Percentiles rank a stretch among this genome's conserved stretches.
phyloP scores from a whole-genome alignment of 768 basidiomycete species.

The Kwoniella shandongensis region DNA sequence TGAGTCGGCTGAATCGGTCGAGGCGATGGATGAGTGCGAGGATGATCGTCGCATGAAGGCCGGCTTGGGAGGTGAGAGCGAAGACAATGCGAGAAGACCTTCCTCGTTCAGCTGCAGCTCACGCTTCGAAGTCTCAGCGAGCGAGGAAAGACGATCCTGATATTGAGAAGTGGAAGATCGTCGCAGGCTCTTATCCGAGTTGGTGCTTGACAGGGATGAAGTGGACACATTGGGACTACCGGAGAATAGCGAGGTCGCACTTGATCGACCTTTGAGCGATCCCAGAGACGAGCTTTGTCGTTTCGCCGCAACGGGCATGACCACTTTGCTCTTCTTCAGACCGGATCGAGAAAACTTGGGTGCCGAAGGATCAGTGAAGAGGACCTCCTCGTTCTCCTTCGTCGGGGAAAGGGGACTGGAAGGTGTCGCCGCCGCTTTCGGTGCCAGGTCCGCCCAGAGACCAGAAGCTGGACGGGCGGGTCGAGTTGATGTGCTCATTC shows the following conservation, averaged over 20 bases:
- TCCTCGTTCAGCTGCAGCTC: constrained; percentile 39
- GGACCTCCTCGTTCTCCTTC: background rate
- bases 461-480: constrained; percentile 12
- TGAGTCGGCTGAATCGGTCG: constrained; percentile 9
- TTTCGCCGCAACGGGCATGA: constrained; percentile 37
- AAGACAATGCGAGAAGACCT: constrained; percentile 26
- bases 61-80: constrained; percentile 35
- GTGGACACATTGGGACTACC: constrained; percentile 8
- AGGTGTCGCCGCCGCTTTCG: constrained; percentile 2
- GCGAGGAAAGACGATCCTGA: constrained; percentile 27
- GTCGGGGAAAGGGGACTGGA: constrained; percentile 17
- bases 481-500: constrained; percentile 6
- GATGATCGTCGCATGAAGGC: constrained; percentile 28
- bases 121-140: constrained; percentile 30
- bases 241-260: constrained; percentile 1
- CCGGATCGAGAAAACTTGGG: constrained; percentile 49
- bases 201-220: constrained; percentile 6
- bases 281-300: constrained; percentile 8
- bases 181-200: constrained; percentile 2
- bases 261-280: constrained; percentile 4
- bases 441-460: constrained; percentile 24
- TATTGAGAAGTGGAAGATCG: constrained; percentile 6
- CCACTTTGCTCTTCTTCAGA: constrained; percentile 38
- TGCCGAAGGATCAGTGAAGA: constrained; percentile 19
- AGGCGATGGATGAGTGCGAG: constrained; percentile 23